Evolutionary conservation across 495 filamentous ascomycete species (phyloP), one percentile per base, ranked within the genome.

Genomic region (Astrothelium macrocarpum): DNA sequence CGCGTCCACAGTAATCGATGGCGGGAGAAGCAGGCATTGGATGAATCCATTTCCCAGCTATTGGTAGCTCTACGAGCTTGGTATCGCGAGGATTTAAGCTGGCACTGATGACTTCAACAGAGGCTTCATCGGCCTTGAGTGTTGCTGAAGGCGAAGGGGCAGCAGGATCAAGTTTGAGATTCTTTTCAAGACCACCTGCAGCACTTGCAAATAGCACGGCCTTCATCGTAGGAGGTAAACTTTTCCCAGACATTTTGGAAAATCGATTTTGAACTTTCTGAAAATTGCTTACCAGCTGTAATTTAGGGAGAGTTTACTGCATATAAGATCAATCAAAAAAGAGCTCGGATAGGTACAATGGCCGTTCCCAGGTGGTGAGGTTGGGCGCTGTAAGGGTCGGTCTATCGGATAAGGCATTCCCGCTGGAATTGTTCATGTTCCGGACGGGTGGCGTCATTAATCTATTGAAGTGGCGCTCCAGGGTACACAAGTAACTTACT

Each of bases 71-170:
- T 1, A 70, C 58, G 18, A 71, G 23, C 53, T 76, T 74, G 70
- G 68, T 67, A 65, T 76, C 73, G 56, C 65, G 64, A 1, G 69
- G 72, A 61, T 76, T 76, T 9, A 71, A 62, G 9, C 66, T 59
- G 23, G 64, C 60, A 65, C 67, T 72, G 61, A 65, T 65, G 59
- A 76, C 71, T 62, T 71, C 67, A 28, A 76, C 71, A 23, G 63
- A 66, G 46, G 65, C 60, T 70, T 68, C 32, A 28, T 68, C 29
- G 23, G 16, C n/a, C 18, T 60, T 29, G n/a, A 60, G 62, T 59
- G 45, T 45, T 63, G 31, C 23, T 67, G 59, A 56, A 29, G 68
- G 67, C n/a, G 66, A 60, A 7, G 66, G 60, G 16, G 43, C 45
- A 2, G 29, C 14, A 11, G 64, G 36, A 31, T 69, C 62, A 12